Evolutionary conservation across 352 stramenopile species (phyloP), one percentile per base, ranked within the genome.

Genomic region (Globisporangium cystogenes): DNA sequence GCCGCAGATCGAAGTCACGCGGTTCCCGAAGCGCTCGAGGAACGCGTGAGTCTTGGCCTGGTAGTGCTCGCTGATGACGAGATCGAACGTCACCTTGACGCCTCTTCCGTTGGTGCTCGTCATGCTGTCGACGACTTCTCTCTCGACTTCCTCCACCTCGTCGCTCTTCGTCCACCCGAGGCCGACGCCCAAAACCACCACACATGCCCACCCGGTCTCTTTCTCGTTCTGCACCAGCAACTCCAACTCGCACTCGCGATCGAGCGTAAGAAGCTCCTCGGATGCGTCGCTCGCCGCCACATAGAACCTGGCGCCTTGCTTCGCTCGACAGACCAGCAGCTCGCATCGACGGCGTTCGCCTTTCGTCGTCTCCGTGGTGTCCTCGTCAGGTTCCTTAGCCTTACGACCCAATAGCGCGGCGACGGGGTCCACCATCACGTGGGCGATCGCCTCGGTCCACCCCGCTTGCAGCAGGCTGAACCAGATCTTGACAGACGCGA

Each of bases 241-340:
- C 46, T 59, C 53, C 7, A 59, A 23, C 20, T 48, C 31, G n/a
- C 23, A 47, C 45, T 35, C n/a, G 3, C n/a, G 15, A 27, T 47
- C 43, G 23, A 46, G 35, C 10, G 31, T 27, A 4, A 37, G 23
- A 14, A 47, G 3, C 27, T 3, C 12, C 41, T 21, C 39, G 1
- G 42, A 24, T 0, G 0, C 20, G 10, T 20, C 14, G 3, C 18
- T 26, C 8, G 43, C 42, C 3, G 40, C 16, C 7, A 23, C 31
- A 21, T 59, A 59, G 23, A 59, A 36, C 20, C 45, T 45, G n/a
- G 53, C 33, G 20, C 26, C 44, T 40, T 31, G 33, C 18, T 24
- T 36, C 21, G 51, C 24, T 2, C 18, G 5, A 6, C 45, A 59
- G 23, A 35, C 18, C 21, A 59, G 23, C 24, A 59, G 18, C 11